These are phyloP conservation scores for Amanita rimosa DNA, from an alignment of 768 basidiomycete genomes.

Conservation along the genomic window DNA sequence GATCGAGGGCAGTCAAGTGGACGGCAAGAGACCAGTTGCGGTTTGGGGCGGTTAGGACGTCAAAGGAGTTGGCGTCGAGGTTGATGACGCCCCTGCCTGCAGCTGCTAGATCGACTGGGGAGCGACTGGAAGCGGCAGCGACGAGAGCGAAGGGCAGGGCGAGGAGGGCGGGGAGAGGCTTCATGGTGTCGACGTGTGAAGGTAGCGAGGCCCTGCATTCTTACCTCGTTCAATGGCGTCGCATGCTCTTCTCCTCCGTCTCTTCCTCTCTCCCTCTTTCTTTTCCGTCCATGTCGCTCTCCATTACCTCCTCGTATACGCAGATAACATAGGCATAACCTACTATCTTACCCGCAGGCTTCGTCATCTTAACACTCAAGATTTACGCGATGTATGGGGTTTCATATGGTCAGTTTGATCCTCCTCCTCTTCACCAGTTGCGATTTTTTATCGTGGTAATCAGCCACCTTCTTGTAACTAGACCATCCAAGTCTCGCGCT, in stretches of 20 bases:
- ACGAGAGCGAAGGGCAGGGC: conserved; percentile 19
- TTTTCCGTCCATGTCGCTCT: conserved; percentile 93
- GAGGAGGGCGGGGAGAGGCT: conserved; percentile 16
- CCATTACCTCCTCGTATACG: conserved; percentile 71
- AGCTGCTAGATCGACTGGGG: conserved; percentile 59
- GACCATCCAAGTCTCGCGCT: conserved; percentile 84
- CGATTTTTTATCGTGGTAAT: conserved; percentile 8
- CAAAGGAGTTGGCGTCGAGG: conserved; percentile 66
- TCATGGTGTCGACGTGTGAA: conserved; percentile 19
- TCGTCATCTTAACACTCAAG: conserved; percentile 50
- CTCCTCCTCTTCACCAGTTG: conserved; percentile 9
- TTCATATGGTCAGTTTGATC: conserved; percentile 59
- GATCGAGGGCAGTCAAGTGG: conserved; percentile 80
- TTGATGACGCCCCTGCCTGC: conserved; percentile 72
- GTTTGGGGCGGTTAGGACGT: conserved; percentile 61
- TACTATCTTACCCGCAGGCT: conserved; percentile 80
- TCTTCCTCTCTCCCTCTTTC: conserved; percentile 87
- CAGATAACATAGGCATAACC: conserved; percentile 85
- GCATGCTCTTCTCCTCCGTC: conserved; percentile 80
- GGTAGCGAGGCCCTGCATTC: conserved; percentile 7
- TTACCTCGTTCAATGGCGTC: conserved; percentile 32
- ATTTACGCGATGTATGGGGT: conserved; percentile 80
- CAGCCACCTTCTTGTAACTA: conserved; percentile 91
- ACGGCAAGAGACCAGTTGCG: conserved; percentile 85
- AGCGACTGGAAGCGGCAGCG: conserved; percentile 30